Conservation (phyloP, 192 early-diverging fungal species). For the Dispira simplex region DNA sequence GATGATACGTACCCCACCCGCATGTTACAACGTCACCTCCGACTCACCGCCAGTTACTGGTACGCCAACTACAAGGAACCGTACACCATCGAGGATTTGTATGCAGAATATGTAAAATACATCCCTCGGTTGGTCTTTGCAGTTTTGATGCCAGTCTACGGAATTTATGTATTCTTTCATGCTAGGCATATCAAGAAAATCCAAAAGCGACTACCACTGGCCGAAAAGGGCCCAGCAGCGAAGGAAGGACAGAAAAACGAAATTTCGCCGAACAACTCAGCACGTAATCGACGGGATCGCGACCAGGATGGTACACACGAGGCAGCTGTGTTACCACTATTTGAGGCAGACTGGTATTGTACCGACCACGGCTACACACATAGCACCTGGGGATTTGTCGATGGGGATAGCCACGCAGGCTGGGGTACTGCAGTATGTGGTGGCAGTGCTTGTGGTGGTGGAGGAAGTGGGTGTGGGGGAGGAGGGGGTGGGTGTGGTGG, state of each 20-base stretch:
- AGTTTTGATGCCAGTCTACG: not conserved
- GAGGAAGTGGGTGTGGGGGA: slow-evolving; percentile 9
- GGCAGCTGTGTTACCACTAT: not conserved
- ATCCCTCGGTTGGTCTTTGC: not conserved
- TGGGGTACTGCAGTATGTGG: not conserved
- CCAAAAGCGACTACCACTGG: not conserved
- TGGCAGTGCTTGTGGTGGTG: not conserved
- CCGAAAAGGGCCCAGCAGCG: too few species aligned
- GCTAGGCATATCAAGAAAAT: not conserved
- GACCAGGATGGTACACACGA: not conserved
- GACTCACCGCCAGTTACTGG: slow-evolving; percentile 30
- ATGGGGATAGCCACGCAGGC: not conserved
- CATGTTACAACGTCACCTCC: slow-evolving; percentile 26
- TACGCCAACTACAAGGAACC: slow-evolving; percentile 23
- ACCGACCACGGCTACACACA: not conserved
- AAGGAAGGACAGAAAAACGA: not conserved
- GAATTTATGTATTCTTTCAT: too few species aligned
- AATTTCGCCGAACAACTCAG: not conserved
- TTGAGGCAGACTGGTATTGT: not conserved
- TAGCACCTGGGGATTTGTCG: not conserved
- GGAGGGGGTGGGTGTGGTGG: slow-evolving; percentile 12
- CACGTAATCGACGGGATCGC: not conserved
- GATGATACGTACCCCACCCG: slow-evolving; percentile 32
- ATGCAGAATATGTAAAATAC: not conserved
- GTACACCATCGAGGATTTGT: slow-evolving; percentile 14